These are phyloP conservation scores for Endoconidiophora laricicola DNA, from an alignment of 2,329 filamentous ascomycete species.

Conservation along the genomic window DNA sequence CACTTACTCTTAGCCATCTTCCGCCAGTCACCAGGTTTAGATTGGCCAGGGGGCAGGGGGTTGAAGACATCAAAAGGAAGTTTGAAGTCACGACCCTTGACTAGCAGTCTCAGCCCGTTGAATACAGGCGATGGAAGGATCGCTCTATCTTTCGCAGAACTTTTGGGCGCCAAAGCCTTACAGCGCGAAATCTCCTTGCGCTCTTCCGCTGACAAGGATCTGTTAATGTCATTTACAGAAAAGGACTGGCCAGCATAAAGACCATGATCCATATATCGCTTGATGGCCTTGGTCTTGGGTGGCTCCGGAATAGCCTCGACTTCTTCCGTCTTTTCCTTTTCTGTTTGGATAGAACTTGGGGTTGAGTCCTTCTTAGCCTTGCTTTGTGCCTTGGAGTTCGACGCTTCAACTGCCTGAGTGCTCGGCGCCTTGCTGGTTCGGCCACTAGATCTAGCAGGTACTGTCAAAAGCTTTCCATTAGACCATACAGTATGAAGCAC, in stretches of 20 bases:
- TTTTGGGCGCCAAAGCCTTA: constrained; percentile 1
- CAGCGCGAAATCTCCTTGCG: constrained; percentile 30
- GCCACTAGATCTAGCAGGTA: constrained; percentile 24
- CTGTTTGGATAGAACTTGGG: not conserved
- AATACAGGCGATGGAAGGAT: constrained; percentile 64
- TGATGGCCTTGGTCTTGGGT: constrained; percentile 33
- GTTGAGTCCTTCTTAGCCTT: constrained; percentile 13
- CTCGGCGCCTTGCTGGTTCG: constrained; percentile 21
- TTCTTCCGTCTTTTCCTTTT: constrained; percentile 17
- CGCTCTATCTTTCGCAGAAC: constrained; percentile 33
- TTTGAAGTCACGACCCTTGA: constrained; percentile 66
- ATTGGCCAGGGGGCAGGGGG: constrained; percentile 67
- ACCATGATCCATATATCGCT: constrained; percentile 68
- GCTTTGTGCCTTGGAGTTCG: not conserved
- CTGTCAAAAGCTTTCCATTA: constrained; percentile 43
- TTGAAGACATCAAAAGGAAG: constrained; percentile 82
- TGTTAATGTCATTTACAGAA: constrained; percentile 26
- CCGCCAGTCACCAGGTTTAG: constrained; percentile 84
- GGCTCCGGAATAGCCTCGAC: constrained; percentile 24
- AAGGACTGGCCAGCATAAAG: constrained; percentile 70
- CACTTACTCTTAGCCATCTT: constrained; percentile 76
- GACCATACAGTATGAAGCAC: constrained; percentile 45
- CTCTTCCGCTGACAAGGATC: constrained; percentile 32
- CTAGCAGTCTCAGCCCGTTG: constrained; percentile 51
- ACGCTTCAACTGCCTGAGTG: not conserved